phyloP scores from a whole-genome alignment of 106 monocot genomes.

The Gastrodia elata region DNA sequence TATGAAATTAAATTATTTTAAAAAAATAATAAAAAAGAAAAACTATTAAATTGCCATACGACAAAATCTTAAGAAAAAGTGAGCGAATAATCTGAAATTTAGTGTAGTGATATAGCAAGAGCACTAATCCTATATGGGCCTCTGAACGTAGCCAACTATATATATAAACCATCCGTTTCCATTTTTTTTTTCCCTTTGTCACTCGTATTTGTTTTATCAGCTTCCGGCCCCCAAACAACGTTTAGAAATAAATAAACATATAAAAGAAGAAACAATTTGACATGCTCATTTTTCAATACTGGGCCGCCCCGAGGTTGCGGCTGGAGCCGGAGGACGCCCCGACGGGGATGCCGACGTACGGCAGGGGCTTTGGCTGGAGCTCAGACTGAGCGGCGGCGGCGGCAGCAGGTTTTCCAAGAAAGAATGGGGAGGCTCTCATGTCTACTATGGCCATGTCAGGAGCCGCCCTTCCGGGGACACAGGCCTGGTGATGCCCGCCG shows the following conservation, averaged over 20 bases:
- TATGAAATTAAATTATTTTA: no score
- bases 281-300: no score
- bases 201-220: background rate
- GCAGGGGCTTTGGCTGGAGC: conserved; percentile 18
- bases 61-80: no score
- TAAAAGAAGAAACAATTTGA: no score
- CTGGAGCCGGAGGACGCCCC: conserved; percentile 21
- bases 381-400: conserved; percentile 16
- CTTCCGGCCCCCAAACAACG: no score
- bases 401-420: conserved; percentile 20
- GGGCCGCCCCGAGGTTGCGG: conserved; percentile 37
- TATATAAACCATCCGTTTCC: background rate
- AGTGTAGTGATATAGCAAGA: no score
- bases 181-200: background rate
- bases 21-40: no score
- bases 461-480: conserved; percentile 11
- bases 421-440: conserved; percentile 42
- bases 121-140: no score
- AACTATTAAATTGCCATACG: no score
- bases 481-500: conserved; percentile 23
- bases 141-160: no score
- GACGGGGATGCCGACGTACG: conserved; percentile 29
- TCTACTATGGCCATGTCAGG: conserved; percentile 38
- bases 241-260: no score
- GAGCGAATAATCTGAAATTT: no score